These are phyloP conservation scores for Diaporthe aspalathi DNA, from an alignment of 2,329 filamentous ascomycete species.

Conservation along the genomic window DNA sequence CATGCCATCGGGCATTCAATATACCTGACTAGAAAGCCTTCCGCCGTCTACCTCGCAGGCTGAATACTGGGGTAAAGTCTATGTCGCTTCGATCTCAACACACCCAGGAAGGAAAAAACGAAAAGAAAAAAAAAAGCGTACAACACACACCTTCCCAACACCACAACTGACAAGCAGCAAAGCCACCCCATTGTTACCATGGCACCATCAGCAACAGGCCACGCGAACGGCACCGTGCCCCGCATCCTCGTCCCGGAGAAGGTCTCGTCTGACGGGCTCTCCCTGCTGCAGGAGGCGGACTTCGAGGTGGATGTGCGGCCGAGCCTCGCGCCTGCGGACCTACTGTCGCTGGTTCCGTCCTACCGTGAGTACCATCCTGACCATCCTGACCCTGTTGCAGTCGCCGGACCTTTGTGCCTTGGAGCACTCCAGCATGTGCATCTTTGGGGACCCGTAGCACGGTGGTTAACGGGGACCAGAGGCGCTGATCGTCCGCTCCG, in stretches of 20 bases:
- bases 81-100: not conserved
- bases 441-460: no score
- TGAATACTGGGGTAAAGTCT: not conserved
- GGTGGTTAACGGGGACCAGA: slow-evolving; percentile 47
- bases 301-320: slow-evolving; percentile 78
- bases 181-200: slow-evolving; percentile 35
- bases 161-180: not conserved
- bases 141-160: not conserved
- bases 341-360: slow-evolving; percentile 73
- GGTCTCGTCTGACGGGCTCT: slow-evolving; percentile 81
- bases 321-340: slow-evolving; percentile 70
- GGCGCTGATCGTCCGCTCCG: slow-evolving; percentile 82
- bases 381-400: no score
- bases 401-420: no score
- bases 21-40: not conserved
- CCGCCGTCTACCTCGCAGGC: not conserved
- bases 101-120: no score
- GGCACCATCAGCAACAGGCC: slow-evolving; percentile 45
- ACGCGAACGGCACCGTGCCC: slow-evolving; percentile 43
- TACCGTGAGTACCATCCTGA: slow-evolving; percentile 57
- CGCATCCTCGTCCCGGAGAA: slow-evolving; percentile 82
- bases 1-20: slow-evolving; percentile 16
- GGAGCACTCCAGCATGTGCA: no score
- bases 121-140: no score
- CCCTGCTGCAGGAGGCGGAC: slow-evolving; percentile 68